Conservation (phyloP, 1,139 yeast genomes). For the Yamadazyma triangularis region DNA sequence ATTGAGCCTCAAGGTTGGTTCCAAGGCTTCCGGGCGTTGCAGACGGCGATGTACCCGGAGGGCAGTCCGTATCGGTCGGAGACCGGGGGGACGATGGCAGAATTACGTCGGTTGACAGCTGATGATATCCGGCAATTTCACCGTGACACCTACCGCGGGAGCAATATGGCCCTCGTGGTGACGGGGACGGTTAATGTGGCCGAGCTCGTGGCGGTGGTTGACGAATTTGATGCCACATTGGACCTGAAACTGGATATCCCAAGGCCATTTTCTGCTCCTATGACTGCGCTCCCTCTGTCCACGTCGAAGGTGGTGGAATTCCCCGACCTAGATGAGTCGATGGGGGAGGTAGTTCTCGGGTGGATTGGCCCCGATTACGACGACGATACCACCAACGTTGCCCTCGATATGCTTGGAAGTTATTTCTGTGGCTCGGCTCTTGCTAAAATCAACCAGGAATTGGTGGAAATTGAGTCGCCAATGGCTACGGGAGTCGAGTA, state of each 20-base stretch:
- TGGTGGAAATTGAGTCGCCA: conserved; percentile 83
- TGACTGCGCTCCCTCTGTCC: conserved; percentile 36
- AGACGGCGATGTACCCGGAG: conserved; percentile 53
- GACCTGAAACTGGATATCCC: no score
- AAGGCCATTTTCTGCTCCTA: conserved; percentile 72
- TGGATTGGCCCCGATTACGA: conserved; percentile 80
- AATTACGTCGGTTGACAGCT: conserved; percentile 67
- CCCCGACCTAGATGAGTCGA: conserved; percentile 85
- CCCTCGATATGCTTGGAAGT: conserved; percentile 66
- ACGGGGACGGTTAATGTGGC: conserved; percentile 78
- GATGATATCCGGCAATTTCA: conserved; percentile 78
- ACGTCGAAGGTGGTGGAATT: conserved; percentile 57
- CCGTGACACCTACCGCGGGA: conserved; percentile 67
- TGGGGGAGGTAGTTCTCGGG: conserved; percentile 68
- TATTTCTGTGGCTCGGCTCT: conserved; percentile 76
- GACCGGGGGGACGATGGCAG: conserved; percentile 86
- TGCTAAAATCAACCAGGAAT: conserved; percentile 58
- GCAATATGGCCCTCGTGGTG: conserved; percentile 75
- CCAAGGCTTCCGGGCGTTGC: conserved; percentile 58
- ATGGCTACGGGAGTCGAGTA: conserved; percentile 68
- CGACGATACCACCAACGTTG: conserved; percentile 54
- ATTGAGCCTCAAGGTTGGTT: conserved; percentile 80
- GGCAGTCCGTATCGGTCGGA: conserved; percentile 84
- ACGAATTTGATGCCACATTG: conserved; percentile 58
- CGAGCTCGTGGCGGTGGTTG: conserved; percentile 61